These are phyloP conservation scores for Albugo laibachii DNA, from an alignment of 352 stramenopile genomes.

Conservation along the genomic window DNA sequence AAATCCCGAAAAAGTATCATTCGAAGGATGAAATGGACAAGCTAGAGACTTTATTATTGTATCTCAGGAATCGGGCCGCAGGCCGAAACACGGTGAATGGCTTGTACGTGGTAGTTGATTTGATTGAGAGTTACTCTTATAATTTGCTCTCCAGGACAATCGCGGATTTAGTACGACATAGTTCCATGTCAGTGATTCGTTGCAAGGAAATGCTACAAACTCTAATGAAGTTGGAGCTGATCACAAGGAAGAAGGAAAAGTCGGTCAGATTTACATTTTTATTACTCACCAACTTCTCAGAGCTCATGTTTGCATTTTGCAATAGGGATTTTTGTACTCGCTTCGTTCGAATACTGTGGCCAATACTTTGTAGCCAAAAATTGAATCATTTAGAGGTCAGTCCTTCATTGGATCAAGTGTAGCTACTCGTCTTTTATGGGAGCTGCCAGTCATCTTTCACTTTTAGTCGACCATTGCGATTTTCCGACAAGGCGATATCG, in stretches of 20 bases:
- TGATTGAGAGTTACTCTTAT: neutral
- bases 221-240: constrained; percentile 67
- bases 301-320: too few relatives aligned
- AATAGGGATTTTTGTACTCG: too few relatives aligned
- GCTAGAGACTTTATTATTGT: constrained; percentile 69
- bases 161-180: constrained; percentile 65
- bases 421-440: constrained; percentile 12
- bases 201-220: constrained; percentile 79
- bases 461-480: constrained; percentile 47
- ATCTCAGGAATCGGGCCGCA: constrained; percentile 53
- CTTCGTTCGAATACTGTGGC: too few relatives aligned
- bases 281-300: too few relatives aligned
- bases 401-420: too few relatives aligned
- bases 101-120: constrained; percentile 24
- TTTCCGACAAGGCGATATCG: constrained; percentile 33
- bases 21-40: constrained; percentile 58
- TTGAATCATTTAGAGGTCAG: too few relatives aligned
- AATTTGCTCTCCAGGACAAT: constrained; percentile 25
- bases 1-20: constrained; percentile 74
- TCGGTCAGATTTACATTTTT: constrained; percentile 15
- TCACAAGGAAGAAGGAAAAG: constrained; percentile 53
- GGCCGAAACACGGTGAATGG: constrained; percentile 9
- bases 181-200: constrained; percentile 49
- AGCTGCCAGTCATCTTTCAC: constrained; percentile 47
- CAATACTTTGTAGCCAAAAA: too few relatives aligned